Percentiles rank a stretch among this genome's conserved stretches.
These are phyloP conservation scores for Umbelopsis ramanniana DNA, from an alignment of 192 early-diverging fungal species.

Conservation along the genomic window DNA sequence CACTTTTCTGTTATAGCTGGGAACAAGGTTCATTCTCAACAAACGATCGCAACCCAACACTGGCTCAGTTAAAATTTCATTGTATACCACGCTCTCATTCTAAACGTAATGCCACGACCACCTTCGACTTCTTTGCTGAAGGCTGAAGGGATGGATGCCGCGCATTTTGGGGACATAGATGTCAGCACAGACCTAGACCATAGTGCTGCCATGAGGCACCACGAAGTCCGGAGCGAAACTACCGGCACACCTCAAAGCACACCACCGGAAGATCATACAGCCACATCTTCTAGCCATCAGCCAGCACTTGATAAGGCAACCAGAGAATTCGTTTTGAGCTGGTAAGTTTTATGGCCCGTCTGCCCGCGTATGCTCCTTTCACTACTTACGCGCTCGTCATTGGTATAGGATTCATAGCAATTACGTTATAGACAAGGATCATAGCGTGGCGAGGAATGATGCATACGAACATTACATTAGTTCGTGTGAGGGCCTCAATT, in stretches of 20 bases:
- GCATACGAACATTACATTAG: conserved; percentile 53
- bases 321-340: conserved; percentile 3
- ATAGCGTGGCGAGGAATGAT: conserved; percentile 47
- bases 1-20: no score
- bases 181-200: background rate
- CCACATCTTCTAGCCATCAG: background rate
- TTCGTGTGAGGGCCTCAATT: conserved; percentile 37
- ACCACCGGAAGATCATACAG: background rate
- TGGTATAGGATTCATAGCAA: conserved; percentile 43
- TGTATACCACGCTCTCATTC: background rate
- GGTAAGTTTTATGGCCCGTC: background rate
- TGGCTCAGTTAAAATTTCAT: no score
- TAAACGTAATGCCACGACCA: background rate
- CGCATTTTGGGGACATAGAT: background rate
- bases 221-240: background rate
- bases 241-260: background rate
- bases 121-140: background rate
- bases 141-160: background rate
- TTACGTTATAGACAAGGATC: conserved; percentile 44
- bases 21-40: no score
- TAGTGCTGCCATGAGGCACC: background rate
- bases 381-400: background rate
- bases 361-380: no score
- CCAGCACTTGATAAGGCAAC: conserved; percentile 12
- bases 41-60: no score